phyloP scores from a whole-genome alignment of 768 basidiomycete genomes.

The Termitomyces sp. region DNA sequence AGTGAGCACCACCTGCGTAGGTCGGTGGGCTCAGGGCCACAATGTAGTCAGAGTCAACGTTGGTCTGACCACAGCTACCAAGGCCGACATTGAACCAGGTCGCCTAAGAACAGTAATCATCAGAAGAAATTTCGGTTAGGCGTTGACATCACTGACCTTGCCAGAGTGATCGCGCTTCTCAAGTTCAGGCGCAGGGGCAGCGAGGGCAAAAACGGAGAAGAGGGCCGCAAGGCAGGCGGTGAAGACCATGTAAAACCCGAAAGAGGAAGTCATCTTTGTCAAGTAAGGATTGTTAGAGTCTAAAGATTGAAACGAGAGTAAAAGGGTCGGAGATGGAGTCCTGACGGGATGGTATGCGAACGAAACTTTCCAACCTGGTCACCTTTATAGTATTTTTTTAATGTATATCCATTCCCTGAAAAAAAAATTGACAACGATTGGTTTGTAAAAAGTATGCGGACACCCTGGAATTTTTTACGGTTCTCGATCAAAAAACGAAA shows the following conservation, averaged over 20 bases:
- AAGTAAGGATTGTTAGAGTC: not conserved
- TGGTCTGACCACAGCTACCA: conserved; percentile 19
- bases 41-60: conserved; percentile 18
- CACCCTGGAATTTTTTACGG: not conserved
- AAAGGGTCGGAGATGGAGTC: not conserved
- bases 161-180: conserved; percentile 10
- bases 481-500: not conserved
- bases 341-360: not conserved
- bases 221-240: conserved; percentile 3
- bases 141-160: conserved; percentile 6
- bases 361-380: not conserved
- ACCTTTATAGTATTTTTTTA: conserved; percentile 1
- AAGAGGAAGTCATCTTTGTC: conserved; percentile 8
- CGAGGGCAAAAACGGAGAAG: conserved; percentile 9
- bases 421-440: not conserved
- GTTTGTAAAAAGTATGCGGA: not conserved
- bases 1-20: conserved; percentile 16
- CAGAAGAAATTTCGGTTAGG: not conserved
- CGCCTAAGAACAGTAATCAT: conserved; percentile 6
- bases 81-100: conserved; percentile 21
- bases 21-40: conserved; percentile 18
- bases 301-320: not conserved
- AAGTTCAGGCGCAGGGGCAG: conserved; percentile 7
- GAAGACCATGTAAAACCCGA: conserved; percentile 10
- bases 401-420: not conserved